These are phyloP conservation scores for Pseudonectria buxi DNA, from an alignment of 2,329 filamentous ascomycete species.

Conservation along the genomic window DNA sequence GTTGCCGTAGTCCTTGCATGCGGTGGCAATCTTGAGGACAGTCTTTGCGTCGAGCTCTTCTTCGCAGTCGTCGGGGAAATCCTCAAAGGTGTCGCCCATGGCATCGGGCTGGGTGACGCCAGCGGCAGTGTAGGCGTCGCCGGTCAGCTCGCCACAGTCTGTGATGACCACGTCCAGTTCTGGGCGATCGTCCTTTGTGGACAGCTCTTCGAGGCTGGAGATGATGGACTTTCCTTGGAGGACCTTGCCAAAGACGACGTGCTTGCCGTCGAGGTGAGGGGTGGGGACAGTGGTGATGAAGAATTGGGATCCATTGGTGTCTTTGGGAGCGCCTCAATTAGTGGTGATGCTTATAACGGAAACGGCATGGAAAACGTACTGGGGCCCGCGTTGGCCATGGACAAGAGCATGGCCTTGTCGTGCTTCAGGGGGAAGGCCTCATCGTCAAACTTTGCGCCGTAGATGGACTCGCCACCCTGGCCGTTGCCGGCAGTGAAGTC, in stretches of 20 bases:
- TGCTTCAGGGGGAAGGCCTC: constrained; percentile 94
- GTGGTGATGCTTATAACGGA: not conserved
- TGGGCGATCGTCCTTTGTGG: constrained; percentile 62
- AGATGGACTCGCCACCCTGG: constrained; percentile 94
- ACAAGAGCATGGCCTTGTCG: constrained; percentile 85
- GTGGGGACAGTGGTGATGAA: constrained; percentile 96
- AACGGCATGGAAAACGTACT: constrained; percentile 43
- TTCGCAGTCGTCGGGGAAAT: constrained; percentile 82
- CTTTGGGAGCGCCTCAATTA: constrained; percentile 36
- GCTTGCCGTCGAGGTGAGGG: constrained; percentile 90
- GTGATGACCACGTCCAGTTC: constrained; percentile 62
- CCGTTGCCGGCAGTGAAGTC: constrained; percentile 95
- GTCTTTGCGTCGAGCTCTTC: constrained; percentile 57
- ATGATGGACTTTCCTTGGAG: no score
- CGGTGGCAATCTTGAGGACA: constrained; percentile 70
- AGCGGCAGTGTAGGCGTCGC: constrained; percentile 59
- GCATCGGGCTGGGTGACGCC: constrained; percentile 66
- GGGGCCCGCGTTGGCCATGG: constrained; percentile 96
- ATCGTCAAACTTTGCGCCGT: constrained; percentile 93
- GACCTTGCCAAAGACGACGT: constrained; percentile 95
- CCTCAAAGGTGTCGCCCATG: constrained; percentile 88
- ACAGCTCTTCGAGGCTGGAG: no score
- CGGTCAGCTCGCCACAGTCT: constrained; percentile 81
- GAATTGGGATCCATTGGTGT: constrained; percentile 96
- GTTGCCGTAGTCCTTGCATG: constrained; percentile 89